Percentiles rank a stretch among this genome's conserved stretches.
phyloP scores from a whole-genome alignment of 2,329 filamentous ascomycete genomes.

The Sclerotinia sclerotiorum region DNA sequence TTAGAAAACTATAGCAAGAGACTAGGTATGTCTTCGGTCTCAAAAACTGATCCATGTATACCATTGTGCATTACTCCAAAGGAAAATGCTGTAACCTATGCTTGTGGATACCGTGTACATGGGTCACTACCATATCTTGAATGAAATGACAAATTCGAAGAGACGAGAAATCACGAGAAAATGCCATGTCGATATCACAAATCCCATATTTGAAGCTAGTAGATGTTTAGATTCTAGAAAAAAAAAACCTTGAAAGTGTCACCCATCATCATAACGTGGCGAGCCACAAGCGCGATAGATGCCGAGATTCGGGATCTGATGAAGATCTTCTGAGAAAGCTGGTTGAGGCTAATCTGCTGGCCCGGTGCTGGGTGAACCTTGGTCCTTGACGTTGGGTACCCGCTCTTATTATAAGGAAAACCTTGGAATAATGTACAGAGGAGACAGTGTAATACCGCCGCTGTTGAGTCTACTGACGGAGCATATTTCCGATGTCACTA shows the following conservation, averaged over 20 bases:
- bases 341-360: neutral
- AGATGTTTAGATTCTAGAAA: neutral
- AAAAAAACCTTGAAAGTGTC: neutral
- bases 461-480: no score
- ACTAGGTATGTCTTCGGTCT: neutral
- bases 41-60: neutral
- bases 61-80: neutral
- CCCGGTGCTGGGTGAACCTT: no score
- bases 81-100: neutral
- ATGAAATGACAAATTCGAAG: neutral
- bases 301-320: constrained; percentile 15
- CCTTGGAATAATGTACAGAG: no score
- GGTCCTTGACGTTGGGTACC: neutral
- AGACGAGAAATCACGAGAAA: neutral
- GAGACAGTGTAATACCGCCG: no score
- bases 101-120: neutral
- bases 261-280: neutral
- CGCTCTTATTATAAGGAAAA: neutral
- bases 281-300: constrained; percentile 5
- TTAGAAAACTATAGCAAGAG: neutral
- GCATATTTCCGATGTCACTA: neutral
- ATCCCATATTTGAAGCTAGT: neutral
- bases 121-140: neutral
- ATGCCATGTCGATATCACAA: neutral
- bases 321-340: neutral